Base-by-base conservation (phyloP, 2,329 filamentous ascomycete species). In the Diaporthe eres region DNA sequence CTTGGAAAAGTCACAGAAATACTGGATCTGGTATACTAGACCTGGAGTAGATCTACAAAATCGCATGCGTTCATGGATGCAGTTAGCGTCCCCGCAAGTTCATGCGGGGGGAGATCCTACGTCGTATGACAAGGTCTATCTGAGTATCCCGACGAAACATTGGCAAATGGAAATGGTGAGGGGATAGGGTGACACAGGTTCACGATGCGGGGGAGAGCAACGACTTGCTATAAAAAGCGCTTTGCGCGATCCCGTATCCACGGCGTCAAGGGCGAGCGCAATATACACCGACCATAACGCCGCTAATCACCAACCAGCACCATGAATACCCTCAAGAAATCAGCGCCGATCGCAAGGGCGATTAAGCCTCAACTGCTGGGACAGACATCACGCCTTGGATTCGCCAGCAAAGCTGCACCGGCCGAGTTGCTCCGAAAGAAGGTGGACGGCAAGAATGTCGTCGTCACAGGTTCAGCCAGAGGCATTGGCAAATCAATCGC, bases 401-500 rank as follows among this genome's bases (percentile, higher is more conserved):
- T 60, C 9, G 51, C 53, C 31, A 72, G 65, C 57, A 67, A 49
- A 71, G 19, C 65, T 37, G 72, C 57, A 6, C 58, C 55, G 31
- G 49, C 58, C n/a, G 49, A 60, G 25, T n/a, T 61, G 3, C 51
- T 67, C 34, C 75, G 75, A 13, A 57, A 49, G 37, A 51, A 70
- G 42, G 58, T 61, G 19, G 72, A 76, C 15, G 67, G 68, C 58
- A 71, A 71, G 37, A 75, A 37, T 39, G 75, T 67, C 47, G 79
- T 80, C 53, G 79, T 80, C 34, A 81, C 79, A 7, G 79, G 79
- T 74, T 84, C 82, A 76, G 78, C 77, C n/a, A 79, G 77, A 31
- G 80, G 79, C 28, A 92, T 91, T 77, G 91, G 91, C 63, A 90
- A 89, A 79, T 87, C 90, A 28, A 92, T 93, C 72, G 92, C 91